Evolutionary conservation across 2,329 filamentous ascomycete genomes (phyloP).

Genomic region (Ascosphaera apis): DNA sequence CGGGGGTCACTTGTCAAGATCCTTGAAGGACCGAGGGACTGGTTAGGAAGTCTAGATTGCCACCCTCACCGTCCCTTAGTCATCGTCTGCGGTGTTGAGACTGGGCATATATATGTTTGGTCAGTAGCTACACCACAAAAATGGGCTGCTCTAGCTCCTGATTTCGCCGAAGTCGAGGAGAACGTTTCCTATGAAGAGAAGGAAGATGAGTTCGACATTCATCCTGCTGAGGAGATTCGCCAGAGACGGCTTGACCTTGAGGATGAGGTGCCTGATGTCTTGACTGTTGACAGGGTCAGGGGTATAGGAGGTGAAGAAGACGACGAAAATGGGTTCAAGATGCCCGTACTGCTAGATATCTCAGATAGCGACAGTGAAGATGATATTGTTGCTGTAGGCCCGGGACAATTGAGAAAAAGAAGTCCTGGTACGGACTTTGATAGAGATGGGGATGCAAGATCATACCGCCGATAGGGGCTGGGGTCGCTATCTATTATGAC

Average conservation of each 20-base stretch:
- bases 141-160: slow-evolving; percentile 89
- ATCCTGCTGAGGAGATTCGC: slow-evolving; percentile 82
- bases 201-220: slow-evolving; percentile 96
- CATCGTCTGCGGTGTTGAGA: slow-evolving; percentile 78
- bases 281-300: slow-evolving; percentile 49
- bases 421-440: slow-evolving; percentile 60
- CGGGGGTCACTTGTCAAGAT: slow-evolving; percentile 92
- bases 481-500: too few species aligned
- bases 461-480: too few species aligned
- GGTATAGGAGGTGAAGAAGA: slow-evolving; percentile 32
- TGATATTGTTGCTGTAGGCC: slow-evolving; percentile 44
- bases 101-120: slow-evolving; percentile 87
- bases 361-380: slow-evolving; percentile 92
- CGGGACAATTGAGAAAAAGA: slow-evolving; percentile 68
- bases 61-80: slow-evolving; percentile 73
- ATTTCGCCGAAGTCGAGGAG: slow-evolving; percentile 94
- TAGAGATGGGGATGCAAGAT: too few species aligned
- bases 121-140: slow-evolving; percentile 84
- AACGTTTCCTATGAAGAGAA: slow-evolving; percentile 91
- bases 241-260: slow-evolving; percentile 75
- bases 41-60: slow-evolving; percentile 93
- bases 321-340: slow-evolving; percentile 44
- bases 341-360: slow-evolving; percentile 84
- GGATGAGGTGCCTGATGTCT: slow-evolving; percentile 79
- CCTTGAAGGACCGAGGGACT: slow-evolving; percentile 87